These are phyloP conservation scores for Phytophthora macrochlamydospora DNA, from an alignment of 352 stramenopile genomes.

Conservation along the genomic window DNA sequence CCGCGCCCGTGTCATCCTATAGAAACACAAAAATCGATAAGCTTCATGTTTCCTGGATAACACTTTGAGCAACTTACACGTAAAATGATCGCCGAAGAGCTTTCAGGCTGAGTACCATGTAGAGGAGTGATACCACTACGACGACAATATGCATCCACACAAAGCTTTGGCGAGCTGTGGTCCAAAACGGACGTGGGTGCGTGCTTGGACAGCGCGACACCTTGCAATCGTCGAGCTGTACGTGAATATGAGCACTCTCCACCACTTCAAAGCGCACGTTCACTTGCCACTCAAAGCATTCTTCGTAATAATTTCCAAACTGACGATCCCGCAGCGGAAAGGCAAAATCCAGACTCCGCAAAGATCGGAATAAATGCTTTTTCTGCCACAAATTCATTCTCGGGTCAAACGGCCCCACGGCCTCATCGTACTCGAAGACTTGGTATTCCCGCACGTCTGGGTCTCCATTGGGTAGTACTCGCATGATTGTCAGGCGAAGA, in stretches of 20 bases:
- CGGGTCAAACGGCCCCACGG: conserved; percentile 69
- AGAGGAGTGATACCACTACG: conserved; percentile 47
- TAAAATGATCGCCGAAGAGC: conserved; percentile 57
- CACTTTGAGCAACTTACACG: conserved; percentile 35
- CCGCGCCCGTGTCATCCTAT: conserved; percentile 26
- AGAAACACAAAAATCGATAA: conserved; percentile 6
- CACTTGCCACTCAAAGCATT: conserved; percentile 87
- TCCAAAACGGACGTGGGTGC: conserved; percentile 51
- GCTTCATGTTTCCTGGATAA: neutral
- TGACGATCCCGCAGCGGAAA: conserved; percentile 75
- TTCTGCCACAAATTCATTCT: conserved; percentile 37
- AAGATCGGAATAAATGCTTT: conserved; percentile 55
- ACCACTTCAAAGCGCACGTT: conserved; percentile 56
- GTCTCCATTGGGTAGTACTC: conserved; percentile 35
- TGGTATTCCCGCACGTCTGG: conserved; percentile 48
- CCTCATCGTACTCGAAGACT: conserved; percentile 33
- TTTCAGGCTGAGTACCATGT: conserved; percentile 66
- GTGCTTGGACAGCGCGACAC: conserved; percentile 53
- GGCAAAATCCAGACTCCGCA: conserved; percentile 48
- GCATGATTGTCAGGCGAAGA: conserved; percentile 45
- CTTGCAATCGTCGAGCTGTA: conserved; percentile 63
- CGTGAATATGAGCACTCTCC: conserved; percentile 52
- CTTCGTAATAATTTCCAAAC: conserved; percentile 77
- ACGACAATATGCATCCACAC: conserved; percentile 81
- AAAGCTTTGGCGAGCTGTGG: conserved; percentile 60